A percentile compares a stretch with the other conserved stretches of the same genome.
Conservation (phyloP, 139 green algal genomes). For the Volvox reticuliferus region DNA sequence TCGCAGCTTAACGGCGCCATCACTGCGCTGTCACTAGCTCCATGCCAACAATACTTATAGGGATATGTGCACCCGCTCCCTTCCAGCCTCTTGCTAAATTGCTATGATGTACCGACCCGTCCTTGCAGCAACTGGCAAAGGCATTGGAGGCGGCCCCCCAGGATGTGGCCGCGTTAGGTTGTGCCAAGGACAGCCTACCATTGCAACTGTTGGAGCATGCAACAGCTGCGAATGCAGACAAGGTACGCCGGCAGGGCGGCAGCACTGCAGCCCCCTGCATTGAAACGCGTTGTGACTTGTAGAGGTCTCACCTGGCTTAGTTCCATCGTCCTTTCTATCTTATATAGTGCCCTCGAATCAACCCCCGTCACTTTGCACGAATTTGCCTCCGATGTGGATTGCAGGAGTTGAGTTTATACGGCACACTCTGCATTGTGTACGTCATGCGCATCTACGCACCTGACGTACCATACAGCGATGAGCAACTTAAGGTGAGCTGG, state of each 20-base stretch:
- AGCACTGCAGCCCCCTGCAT: too few species aligned
- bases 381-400: neutral
- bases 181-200: conserved; percentile 29
- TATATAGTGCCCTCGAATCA: too few species aligned
- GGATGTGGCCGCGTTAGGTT: conserved; percentile 51
- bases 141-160: conserved; percentile 65
- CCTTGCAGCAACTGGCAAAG: conserved; percentile 51
- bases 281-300: too few species aligned
- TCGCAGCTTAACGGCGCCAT: too few species aligned
- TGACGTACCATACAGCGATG: conserved; percentile 72
- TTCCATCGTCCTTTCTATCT: too few species aligned
- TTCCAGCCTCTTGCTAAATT: too few species aligned
- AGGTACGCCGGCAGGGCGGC: conserved; percentile 45
- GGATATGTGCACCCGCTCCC: too few species aligned
- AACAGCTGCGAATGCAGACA: conserved; percentile 44
- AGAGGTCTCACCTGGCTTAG: too few species aligned
- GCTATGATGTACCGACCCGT: neutral
- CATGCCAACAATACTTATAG: too few species aligned
- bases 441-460: conserved; percentile 74
- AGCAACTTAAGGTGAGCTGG: conserved; percentile 57
- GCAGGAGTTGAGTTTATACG: conserved; percentile 78
- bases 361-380: neutral
- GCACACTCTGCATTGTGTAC: conserved; percentile 63
- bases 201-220: conserved; percentile 6
- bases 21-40: too few species aligned